Evolutionary conservation across 345 rosid genomes (phyloP), one percentile per base, ranked within the genome.

Genomic region (Physaria fendleri): DNA sequence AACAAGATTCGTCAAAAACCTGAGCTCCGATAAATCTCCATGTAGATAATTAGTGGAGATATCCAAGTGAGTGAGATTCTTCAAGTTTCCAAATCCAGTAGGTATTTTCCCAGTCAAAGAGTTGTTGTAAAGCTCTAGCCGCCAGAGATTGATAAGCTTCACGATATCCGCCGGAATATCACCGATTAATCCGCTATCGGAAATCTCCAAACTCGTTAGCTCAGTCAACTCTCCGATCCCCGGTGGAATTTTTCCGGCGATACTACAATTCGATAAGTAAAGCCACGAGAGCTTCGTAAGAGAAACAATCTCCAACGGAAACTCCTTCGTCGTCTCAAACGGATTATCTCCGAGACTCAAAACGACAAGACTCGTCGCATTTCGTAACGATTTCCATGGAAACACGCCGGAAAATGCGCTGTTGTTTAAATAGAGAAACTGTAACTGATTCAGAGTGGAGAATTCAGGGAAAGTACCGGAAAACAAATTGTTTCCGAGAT

Each of bases 401-500:
- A 88, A 86, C n/a, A 25, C 49, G 18, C 91, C 91, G 0, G 85
- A 71, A 42, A 86, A 75, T 1, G 85, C 86, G 23, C 84, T 86
- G 34, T 9, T 69, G 69, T 89, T 88, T 25, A 88, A 17, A 60
- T 80, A 73, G 1, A 88, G 73, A 59, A 63, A 77, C 57, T 75
- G 78, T 33, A 92, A 66, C 42, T 79, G 72, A 30, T 5, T 66
- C 5, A 92, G 56, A 52, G 81, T 34, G 0, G 97, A 74, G 44
- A 89, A 45, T 1, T 74, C 80, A 0, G 95, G 98, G 64, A 92
- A 75, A 6, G 69, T 1, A 13, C 95, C 95, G 0, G 75, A 35
- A 63, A 92, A 89, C 11, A 54, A 5, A 56, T 86, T 86, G 85
- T 83, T 84, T 0, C 93, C 95, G 2, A 92, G 80, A 65, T 92